phyloP scores from a whole-genome alignment of 805 yeast species.

The Metschnikowia vanudenii region DNA sequence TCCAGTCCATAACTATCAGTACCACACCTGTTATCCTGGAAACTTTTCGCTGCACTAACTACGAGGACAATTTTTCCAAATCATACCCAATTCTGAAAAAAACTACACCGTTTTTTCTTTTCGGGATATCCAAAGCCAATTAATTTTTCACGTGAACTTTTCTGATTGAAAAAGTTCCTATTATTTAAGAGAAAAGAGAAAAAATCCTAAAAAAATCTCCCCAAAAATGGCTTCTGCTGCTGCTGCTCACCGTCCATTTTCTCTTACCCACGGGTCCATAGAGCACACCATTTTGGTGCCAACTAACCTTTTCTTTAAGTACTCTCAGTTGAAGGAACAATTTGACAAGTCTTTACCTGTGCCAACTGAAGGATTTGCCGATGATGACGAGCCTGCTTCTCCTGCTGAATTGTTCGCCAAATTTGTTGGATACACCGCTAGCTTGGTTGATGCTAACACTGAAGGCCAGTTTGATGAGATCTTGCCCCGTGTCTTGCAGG shows the following conservation, averaged over 20 bases:
- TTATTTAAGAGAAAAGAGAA: not conserved
- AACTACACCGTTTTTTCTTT: too few relatives aligned
- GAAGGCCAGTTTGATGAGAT: slow-evolving; percentile 67
- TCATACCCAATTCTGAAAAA: too few relatives aligned
- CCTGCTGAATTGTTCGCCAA: slow-evolving; percentile 81
- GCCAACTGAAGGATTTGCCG: slow-evolving; percentile 80
- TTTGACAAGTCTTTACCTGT: slow-evolving; percentile 75
- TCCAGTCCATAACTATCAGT: not conserved
- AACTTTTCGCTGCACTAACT: not conserved
- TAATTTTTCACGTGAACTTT: not conserved
- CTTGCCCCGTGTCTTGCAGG: slow-evolving; percentile 66
- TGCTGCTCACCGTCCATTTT: slow-evolving; percentile 64
- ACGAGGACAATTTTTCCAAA: not conserved
- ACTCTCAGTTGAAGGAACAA: slow-evolving; percentile 85
- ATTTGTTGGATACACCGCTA: slow-evolving; percentile 73
- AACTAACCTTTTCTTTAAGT: slow-evolving; percentile 70
- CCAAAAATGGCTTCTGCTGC: slow-evolving; percentile 15
- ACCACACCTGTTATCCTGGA: slow-evolving; percentile 1
- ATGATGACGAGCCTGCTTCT: slow-evolving; percentile 84
- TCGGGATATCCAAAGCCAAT: not conserved
- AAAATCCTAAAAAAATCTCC: not conserved
- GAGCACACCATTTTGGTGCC: slow-evolving; percentile 91
- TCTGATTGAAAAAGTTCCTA: not conserved
- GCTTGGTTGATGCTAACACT: slow-evolving; percentile 44
- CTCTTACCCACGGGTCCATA: slow-evolving; percentile 77